Percentiles rank a stretch among this genome's conserved stretches.
phyloP scores from a whole-genome alignment of 1,284 basidiomycete species.

The Mrakiaceae sp. region DNA sequence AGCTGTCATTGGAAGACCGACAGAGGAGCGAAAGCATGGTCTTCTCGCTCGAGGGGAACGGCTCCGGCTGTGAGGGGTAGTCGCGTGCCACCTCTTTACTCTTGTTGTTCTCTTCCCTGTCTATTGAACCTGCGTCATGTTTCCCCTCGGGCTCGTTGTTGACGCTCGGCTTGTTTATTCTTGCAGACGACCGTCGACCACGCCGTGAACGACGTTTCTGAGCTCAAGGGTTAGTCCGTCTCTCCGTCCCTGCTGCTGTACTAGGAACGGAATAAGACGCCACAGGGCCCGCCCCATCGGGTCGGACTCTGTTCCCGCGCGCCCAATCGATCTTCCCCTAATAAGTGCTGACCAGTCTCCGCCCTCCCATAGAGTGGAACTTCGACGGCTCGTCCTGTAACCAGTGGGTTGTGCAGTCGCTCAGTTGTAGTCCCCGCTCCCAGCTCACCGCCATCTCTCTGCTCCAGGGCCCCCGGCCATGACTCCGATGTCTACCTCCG shows the following conservation, averaged over 20 bases:
- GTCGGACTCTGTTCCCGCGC: neutral
- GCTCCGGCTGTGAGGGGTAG: neutral
- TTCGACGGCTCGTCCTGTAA: constrained; percentile 82
- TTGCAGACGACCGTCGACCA: neutral
- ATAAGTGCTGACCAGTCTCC: neutral
- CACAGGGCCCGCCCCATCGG: neutral
- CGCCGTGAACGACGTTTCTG: neutral
- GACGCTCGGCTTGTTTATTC: neutral
- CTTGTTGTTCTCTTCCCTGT: neutral
- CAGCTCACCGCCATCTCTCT: constrained; percentile 44
- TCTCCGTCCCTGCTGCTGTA: no score
- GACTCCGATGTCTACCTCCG: constrained; percentile 96
- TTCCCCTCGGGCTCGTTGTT: neutral
- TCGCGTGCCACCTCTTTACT: neutral
- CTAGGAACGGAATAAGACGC: no score
- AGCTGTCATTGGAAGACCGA: no score
- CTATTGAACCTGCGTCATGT: neutral
- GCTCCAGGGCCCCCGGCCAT: constrained; percentile 73
- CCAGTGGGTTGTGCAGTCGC: no score
- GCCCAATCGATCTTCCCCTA: neutral
- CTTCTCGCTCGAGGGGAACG: neutral
- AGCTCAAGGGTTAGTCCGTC: neutral
- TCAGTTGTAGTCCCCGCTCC: no score
- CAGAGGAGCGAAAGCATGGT: no score
- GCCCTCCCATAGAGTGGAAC: constrained; percentile 74